Base-by-base conservation (phyloP, 805 yeast species). In the Cyberlindnera petersonii region DNA sequence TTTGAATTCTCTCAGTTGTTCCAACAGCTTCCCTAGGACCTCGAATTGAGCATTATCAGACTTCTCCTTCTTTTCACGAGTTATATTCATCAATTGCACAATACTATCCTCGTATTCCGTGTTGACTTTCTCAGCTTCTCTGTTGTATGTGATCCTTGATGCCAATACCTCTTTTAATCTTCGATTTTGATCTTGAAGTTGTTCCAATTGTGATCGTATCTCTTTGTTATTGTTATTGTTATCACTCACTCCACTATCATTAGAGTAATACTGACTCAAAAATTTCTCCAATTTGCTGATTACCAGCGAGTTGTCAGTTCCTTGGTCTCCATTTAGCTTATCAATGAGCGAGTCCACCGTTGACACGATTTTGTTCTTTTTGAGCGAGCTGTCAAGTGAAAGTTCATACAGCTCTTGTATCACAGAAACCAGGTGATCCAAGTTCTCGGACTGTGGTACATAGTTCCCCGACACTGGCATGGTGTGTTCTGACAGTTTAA, bases 381-480 rank as follows among this genome's bases (percentile, higher is more conserved):
- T 11, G 2, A 16, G 11, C 1, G 45, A 42, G 23, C 46, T 44
- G 17, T 33, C 20, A 1, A 24, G 16, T 1, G 48, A 24, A 1
- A 35, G 31, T 3, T 21, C 26, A 9, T 29, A 29, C 5, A 55
- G 35, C 11, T 53, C 48, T 1, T 14, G n/a, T 1, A 48, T 38
- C 7, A 48, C 48, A 4, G 37, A 24, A 13, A 32, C 40, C 9
- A 55, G 29, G n/a, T 46, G 51, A 14, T 38, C 43, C 11, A 53
- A 35, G 32, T 53, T 50, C 36, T 55, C 59, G 5, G 52, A 28
- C 37, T 55, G 58, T 15, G 54, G 55, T 1, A 37, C 36, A 20
- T 47, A 50, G 29, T 40, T 50, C n/a, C 45, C 49, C 17, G 54
- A 21, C 6, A 20, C 33, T 13, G 33, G 16, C 33, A 31, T 31